Base-by-base conservation (phyloP, 2,329 filamentous ascomycete genomes). In the Alternaria arborescens region DNA sequence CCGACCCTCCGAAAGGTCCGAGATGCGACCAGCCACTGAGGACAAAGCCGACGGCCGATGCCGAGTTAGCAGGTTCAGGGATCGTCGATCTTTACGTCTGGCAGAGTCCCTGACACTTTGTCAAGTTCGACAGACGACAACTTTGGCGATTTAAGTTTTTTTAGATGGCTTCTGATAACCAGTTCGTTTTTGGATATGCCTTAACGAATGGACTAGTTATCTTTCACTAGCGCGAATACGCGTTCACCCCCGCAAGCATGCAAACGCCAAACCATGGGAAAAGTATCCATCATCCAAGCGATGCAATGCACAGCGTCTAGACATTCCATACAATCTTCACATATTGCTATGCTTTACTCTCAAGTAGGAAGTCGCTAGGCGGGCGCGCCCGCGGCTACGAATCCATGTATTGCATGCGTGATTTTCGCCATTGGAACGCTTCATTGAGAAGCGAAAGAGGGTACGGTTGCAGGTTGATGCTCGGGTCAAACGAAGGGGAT, bases 351-450 rank as follows among this genome's bases (percentile, higher is more conserved):
- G 46, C 46, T 22, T 22, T 22, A 50, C 46, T 38, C 46, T 38
- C 47, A 32, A 52, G 40, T 24, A 44, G 28, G 28, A 47, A 54
- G 52, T 57, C 32, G 16, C 58, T 52, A 61, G 53, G 48, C 51
- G 41, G 34, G 56, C 46, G 34, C 55, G 41, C 26, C 43, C 36
- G 55, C 48, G 51, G 34, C 54, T 41, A 52, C 22, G 38, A 36
- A 47, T 52, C 47, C 43, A 53, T 58, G 57, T 59, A 68, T 68
- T 68, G 65, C 69, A 70, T 74, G 72, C 67, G 72, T 71, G 63
- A 72, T 66, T 75, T 73, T 71, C 65, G 71, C 72, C 51, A 75
- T 75, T 75, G 70, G 72, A 67, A 65, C 57, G 58, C 34, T 53
- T 55, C 41, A 34, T 38, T 40, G 14, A 28, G 36, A 53, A 38